phyloP scores from a whole-genome alignment of 2,329 filamentous ascomycete species.

The Aspergillus amoenus region DNA sequence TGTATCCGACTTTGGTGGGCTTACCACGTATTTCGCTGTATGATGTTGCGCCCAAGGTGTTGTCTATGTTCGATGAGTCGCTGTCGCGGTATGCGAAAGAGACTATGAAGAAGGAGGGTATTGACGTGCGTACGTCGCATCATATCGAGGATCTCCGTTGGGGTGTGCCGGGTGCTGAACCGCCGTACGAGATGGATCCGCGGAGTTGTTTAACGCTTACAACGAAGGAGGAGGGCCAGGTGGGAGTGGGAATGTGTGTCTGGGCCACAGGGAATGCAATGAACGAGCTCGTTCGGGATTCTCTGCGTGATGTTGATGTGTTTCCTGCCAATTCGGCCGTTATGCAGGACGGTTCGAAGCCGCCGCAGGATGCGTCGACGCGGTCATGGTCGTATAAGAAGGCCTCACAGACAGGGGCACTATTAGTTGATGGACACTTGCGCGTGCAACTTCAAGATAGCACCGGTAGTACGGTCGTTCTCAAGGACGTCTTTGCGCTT shows the following conservation, averaged over 20 bases:
- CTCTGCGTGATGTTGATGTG: conserved; percentile 29
- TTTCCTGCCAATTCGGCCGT: conserved; percentile 34
- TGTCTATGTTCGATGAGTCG: conserved; percentile 61
- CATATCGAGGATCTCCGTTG: conserved; percentile 55
- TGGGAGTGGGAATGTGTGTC: conserved; percentile 60
- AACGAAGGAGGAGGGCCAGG: conserved; percentile 57
- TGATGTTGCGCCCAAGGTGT: conserved; percentile 59
- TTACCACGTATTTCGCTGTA: conserved; percentile 57
- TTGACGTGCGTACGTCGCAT: conserved; percentile 59
- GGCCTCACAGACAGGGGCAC: conserved; percentile 46
- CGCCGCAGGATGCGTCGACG: conserved; percentile 5
- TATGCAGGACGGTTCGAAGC: conserved; percentile 22
- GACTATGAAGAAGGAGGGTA: conserved; percentile 55
- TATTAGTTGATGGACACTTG: conserved; percentile 58
- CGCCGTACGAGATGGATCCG: conserved; percentile 41
- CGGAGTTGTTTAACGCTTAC: conserved; percentile 52
- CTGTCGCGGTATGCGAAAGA: conserved; percentile 58
- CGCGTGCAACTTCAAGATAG: conserved; percentile 52
- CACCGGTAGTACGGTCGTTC: conserved; percentile 38
- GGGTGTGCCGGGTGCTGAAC: conserved; percentile 45
- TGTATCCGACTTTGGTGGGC: conserved; percentile 54
- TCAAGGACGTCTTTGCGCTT: conserved; percentile 55
- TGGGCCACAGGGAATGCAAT: conserved; percentile 51
- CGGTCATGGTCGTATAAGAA: conserved; percentile 51
- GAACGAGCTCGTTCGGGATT: conserved; percentile 32